Percentiles rank a stretch among this genome's conserved stretches.
Evolutionary conservation across 345 rosid genomes (phyloP).

Genomic region (Psidium friedrichsthalianum): DNA sequence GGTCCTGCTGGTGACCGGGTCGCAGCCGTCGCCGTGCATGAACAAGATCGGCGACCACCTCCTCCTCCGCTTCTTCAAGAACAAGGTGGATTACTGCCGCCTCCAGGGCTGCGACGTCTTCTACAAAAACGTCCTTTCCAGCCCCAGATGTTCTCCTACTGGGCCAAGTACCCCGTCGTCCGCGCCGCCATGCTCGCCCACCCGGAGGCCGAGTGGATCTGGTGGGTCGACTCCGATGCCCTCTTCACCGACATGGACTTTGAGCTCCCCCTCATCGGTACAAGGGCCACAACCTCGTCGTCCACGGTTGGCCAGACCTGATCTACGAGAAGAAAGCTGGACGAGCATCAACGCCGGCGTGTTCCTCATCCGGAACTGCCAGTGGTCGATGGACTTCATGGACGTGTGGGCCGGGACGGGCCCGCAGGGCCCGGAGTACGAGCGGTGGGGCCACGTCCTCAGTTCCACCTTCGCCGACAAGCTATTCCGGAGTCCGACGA

Average conservation of each 20-base stretch:
- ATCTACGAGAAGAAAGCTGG: slow-evolving; percentile 66
- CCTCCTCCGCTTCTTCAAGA: slow-evolving; percentile 68
- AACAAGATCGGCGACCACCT: slow-evolving; percentile 87
- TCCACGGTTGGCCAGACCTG: slow-evolving; percentile 78
- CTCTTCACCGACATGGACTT: slow-evolving; percentile 91
- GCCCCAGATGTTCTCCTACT: slow-evolving; percentile 58
- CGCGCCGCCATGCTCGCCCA: slow-evolving; percentile 88
- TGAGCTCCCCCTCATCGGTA: slow-evolving; percentile 57
- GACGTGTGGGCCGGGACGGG: slow-evolving; percentile 72
- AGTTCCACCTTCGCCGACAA: slow-evolving; percentile 71
- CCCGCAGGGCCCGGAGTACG: slow-evolving; percentile 43
- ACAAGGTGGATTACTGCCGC: slow-evolving; percentile 88
- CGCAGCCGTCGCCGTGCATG: slow-evolving; percentile 73
- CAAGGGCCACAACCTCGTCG: slow-evolving; percentile 57
- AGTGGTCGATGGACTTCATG: slow-evolving; percentile 94
- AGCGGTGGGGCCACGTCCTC: slow-evolving; percentile 63
- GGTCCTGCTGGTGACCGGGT: slow-evolving; percentile 70
- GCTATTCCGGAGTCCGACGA: slow-evolving; percentile 75
- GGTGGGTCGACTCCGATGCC: slow-evolving; percentile 99
- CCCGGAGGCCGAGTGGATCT: slow-evolving; percentile 99
- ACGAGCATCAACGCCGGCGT: slow-evolving; percentile 85
- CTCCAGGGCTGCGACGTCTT: slow-evolving; percentile 78
- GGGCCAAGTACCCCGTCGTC: slow-evolving; percentile 83
- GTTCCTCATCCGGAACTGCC: slow-evolving; percentile 78
- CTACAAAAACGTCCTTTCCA: slow-evolving; percentile 76